Evolutionary conservation across 306 rosid species (phyloP).

Genomic region (Biancaea sappan): DNA sequence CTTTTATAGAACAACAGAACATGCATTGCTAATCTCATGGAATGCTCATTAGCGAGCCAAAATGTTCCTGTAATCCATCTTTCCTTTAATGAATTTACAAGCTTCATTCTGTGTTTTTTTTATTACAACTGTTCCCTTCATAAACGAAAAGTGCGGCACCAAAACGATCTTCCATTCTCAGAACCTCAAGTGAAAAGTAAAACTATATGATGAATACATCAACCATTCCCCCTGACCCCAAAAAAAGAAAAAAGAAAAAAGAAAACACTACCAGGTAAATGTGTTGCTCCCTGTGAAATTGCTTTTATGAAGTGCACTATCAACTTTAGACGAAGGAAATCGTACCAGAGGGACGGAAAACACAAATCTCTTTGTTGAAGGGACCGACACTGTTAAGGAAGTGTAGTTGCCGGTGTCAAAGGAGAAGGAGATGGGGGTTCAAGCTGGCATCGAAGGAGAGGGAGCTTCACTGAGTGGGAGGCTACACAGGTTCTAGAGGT

Average conservation of each 20-base stretch:
- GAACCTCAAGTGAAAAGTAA: conserved; percentile 28
- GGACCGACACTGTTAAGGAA: too few species aligned
- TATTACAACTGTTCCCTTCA: conserved; percentile 11
- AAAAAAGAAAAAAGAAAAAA: too few species aligned
- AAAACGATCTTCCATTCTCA: conserved; percentile 25
- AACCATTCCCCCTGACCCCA: conserved; percentile 16
- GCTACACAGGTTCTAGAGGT: too few species aligned
- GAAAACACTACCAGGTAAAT: background rate
- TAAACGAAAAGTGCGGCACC: background rate
- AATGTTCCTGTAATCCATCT: conserved; percentile 33
- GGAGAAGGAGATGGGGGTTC: too few species aligned
- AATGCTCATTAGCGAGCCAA: conserved; percentile 24
- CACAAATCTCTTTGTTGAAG: too few species aligned
- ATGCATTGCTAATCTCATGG: background rate
- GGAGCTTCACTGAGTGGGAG: too few species aligned
- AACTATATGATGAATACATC: conserved; percentile 30
- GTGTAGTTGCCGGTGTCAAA: too few species aligned
- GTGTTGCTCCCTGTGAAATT: conserved; percentile 7
- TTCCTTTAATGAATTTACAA: conserved; percentile 13
- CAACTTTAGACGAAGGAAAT: conserved; percentile 51
- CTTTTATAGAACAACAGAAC: conserved; percentile 25
- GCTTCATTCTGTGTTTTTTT: background rate
- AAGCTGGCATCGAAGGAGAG: too few species aligned
- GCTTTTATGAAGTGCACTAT: conserved; percentile 29
- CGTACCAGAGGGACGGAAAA: too few species aligned